Percentiles rank a stretch among this genome's conserved stretches.
Conservation (phyloP, 2,329 filamentous ascomycete genomes). For the Colletotrichum agaves region DNA sequence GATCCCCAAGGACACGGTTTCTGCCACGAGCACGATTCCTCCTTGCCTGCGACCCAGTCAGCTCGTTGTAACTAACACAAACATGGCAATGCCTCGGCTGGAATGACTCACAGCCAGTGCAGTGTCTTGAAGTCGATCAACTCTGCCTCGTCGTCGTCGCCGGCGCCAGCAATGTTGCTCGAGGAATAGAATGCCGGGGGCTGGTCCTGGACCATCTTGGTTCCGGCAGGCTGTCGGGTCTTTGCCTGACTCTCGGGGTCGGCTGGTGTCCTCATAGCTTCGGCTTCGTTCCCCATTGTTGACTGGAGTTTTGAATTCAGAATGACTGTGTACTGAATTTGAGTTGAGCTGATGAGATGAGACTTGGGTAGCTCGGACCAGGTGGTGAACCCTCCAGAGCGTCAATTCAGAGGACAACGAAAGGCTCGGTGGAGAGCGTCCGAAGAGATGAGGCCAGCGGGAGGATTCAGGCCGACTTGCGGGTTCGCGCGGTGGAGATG, state of each 20-base stretch:
- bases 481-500: slow-evolving; percentile 21
- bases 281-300: slow-evolving; percentile 32
- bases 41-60: slow-evolving; percentile 51
- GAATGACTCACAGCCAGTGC: slow-evolving; percentile 49
- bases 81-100: no score
- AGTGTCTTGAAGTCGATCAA: slow-evolving; percentile 51
- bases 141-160: slow-evolving; percentile 27
- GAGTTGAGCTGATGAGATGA: no score
- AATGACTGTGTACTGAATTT: neutral
- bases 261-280: slow-evolving; percentile 3
- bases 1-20: slow-evolving; percentile 58
- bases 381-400: neutral
- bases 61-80: neutral
- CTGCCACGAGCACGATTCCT: slow-evolving; percentile 56
- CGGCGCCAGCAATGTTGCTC: neutral
- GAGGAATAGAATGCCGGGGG: neutral
- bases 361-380: neutral
- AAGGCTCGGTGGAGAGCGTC: slow-evolving; percentile 22
- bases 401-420: neutral
- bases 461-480: slow-evolving; percentile 8
- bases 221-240: neutral
- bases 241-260: slow-evolving; percentile 16
- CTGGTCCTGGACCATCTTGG: slow-evolving; percentile 6
- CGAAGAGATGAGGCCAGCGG: neutral
- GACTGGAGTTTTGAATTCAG: neutral